Evolutionary conservation across 2,329 filamentous ascomycete species (phyloP), one percentile per base, ranked within the genome.

Genomic region (Trichoderma simmonsii): DNA sequence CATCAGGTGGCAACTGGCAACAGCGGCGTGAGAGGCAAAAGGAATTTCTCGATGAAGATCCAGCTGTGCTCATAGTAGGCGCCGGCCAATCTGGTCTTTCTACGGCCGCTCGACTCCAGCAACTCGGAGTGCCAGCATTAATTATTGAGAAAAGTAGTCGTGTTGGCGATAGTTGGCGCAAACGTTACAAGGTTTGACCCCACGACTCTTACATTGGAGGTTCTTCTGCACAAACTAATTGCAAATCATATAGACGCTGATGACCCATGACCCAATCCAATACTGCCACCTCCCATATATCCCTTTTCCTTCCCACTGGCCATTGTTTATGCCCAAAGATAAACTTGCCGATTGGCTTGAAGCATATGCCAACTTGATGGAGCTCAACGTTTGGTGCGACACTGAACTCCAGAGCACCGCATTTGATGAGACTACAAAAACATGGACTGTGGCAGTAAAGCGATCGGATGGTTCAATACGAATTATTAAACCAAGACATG

Each of bases 311-410:
- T 77, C 84, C 0, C 85, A 86, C 69, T 93, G 90, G 90, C 91
- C 91, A 2, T 82, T 91, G 18, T 93, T 91, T 78, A 92, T 90
- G 0, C 90, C 90, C 4, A 92, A 92, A 77, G 90, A 92, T 78
- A 93, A 93, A 76, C 82, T 92, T 0, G 91, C 85, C 1, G 89
- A 92, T 61, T 93, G 88, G 81, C 89, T 93, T 72, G 90, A 92
- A 74, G 82, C 86, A 0, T 93, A 93, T 74, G 90, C 86, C 0
- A 85, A 83, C 11, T 79, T 89, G 0, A 82, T 93, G 30, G 91
- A 93, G 75, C 84, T 93, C 54, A 91, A 92, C 73, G 85, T 92
- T 30, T 92, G 90, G 90, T 87, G 84, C 0, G 81, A 80, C 9
- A 89, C 89, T 0, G 85, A 81, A 1, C 75, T 92, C 0, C 78